Conservation (phyloP, 768 basidiomycete species). For the Ramaria rubella region DNA sequence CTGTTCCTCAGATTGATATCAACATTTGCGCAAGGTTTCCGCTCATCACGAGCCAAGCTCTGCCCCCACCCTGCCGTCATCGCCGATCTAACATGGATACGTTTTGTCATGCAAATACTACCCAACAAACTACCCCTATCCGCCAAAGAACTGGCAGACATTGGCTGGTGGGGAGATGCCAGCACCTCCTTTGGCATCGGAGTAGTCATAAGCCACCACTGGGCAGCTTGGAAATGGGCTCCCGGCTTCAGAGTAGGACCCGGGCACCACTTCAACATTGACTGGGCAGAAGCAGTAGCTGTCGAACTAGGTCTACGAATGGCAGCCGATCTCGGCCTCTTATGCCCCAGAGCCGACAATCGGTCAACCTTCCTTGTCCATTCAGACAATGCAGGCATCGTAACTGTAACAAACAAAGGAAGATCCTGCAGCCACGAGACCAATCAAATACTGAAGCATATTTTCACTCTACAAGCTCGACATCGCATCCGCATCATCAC, state of each 20-base stretch:
- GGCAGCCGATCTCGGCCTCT: too few species aligned
- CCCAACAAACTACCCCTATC: conserved; percentile 19
- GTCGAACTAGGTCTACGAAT: conserved; percentile 32
- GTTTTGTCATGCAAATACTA: conserved; percentile 12
- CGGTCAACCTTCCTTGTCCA: too few species aligned
- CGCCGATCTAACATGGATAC: too few species aligned
- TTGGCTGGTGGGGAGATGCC: conserved; percentile 32
- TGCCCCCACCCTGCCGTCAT: too few species aligned
- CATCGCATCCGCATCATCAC: conserved; percentile 12
- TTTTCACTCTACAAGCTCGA: conserved; percentile 18
- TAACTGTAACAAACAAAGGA: conserved; percentile 25
- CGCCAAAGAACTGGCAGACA: too few species aligned
- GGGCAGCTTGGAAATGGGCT: conserved; percentile 26
- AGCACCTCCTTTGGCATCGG: conserved; percentile 32
- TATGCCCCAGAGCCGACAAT: conserved; percentile 13
- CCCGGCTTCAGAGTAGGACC: conserved; percentile 27
- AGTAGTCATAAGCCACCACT: too few species aligned
- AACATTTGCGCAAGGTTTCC: conserved; percentile 19
- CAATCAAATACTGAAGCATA: conserved; percentile 25
- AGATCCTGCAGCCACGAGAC: conserved; percentile 21
- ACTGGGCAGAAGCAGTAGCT: conserved; percentile 31
- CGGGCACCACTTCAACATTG: conserved; percentile 24
- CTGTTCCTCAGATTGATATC: conserved; percentile 21
- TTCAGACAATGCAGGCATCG: conserved; percentile 33
- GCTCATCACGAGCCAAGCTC: conserved; percentile 12